These are phyloP conservation scores for Aspergillus asperescens DNA, from an alignment of 495 filamentous ascomycete species.

Conservation along the genomic window DNA sequence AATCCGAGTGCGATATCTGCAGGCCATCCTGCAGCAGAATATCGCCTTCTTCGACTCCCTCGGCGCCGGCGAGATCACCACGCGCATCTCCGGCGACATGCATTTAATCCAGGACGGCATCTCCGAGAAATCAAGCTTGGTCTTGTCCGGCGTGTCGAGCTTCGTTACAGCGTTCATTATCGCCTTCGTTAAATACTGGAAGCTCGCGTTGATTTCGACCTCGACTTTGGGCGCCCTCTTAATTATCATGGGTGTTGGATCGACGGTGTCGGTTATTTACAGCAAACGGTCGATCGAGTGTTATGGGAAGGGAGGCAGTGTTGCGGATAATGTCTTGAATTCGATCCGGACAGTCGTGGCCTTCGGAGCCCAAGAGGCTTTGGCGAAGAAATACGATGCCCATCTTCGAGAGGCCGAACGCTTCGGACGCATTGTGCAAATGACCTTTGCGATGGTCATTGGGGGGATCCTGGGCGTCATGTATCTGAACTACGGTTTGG, in stretches of 20 bases:
- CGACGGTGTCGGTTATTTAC: slow-evolving; percentile 67
- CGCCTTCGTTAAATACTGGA: slow-evolving; percentile 80
- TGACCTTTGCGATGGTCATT: slow-evolving; percentile 67
- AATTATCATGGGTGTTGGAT: slow-evolving; percentile 64
- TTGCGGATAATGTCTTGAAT: slow-evolving; percentile 93
- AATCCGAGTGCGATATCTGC: slow-evolving; percentile 76
- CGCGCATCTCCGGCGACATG: slow-evolving; percentile 84
- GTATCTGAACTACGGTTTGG: slow-evolving; percentile 85
- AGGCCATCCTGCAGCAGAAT: slow-evolving; percentile 81
- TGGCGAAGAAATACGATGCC: slow-evolving; percentile 74
- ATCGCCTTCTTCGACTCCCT: slow-evolving; percentile 90
- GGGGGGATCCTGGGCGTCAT: slow-evolving; percentile 73
- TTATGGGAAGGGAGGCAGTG: slow-evolving; percentile 74
- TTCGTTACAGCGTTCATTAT: slow-evolving; percentile 88
- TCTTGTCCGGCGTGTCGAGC: slow-evolving; percentile 65
- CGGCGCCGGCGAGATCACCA: slow-evolving; percentile 87
- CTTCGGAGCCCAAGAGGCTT: slow-evolving; percentile 83
- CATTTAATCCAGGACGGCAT: slow-evolving; percentile 84
- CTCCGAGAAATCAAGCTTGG: slow-evolving; percentile 80
- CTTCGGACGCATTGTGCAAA: slow-evolving; percentile 69
- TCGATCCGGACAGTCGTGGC: slow-evolving; percentile 87
- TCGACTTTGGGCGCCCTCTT: slow-evolving; percentile 69
- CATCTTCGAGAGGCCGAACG: slow-evolving; percentile 66
- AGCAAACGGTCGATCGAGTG: slow-evolving; percentile 68
- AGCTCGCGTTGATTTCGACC: slow-evolving; percentile 72